Percentiles rank a stretch among this genome's conserved stretches.
These are phyloP conservation scores for Coffea canephora DNA, from an alignment of 257 asterid species.

Conservation along the genomic window DNA sequence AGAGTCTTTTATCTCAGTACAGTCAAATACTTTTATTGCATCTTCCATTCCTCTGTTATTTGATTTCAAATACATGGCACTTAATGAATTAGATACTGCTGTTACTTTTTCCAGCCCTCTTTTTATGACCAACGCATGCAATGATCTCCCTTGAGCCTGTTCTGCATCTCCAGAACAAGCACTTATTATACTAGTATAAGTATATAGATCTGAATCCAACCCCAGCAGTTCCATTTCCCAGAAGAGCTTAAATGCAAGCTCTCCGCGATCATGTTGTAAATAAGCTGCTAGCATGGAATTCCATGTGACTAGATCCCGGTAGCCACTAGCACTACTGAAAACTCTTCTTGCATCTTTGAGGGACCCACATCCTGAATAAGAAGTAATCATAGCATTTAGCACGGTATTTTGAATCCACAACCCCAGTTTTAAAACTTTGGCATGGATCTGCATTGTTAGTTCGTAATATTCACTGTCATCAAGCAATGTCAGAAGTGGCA, in stretches of 20 bases:
- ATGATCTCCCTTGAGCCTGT: conserved; percentile 46
- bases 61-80: conserved; percentile 63
- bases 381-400: conserved; percentile 62
- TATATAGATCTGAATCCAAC: conserved; percentile 57
- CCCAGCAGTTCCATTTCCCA: conserved; percentile 54
- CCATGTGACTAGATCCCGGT: conserved; percentile 72
- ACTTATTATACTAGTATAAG: conserved; percentile 62
- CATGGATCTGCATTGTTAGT: conserved; percentile 63
- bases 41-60: conserved; percentile 45
- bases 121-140: conserved; percentile 70
- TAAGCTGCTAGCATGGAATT: conserved; percentile 81
- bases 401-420: conserved; percentile 57
- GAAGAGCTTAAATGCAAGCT: conserved; percentile 54
- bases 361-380: conserved; percentile 65
- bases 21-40: conserved; percentile 49
- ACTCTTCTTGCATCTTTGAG: conserved; percentile 47
- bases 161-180: conserved; percentile 43
- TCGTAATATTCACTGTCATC: conserved; percentile 34
- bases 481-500: conserved; percentile 70
- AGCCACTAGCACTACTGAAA: conserved; percentile 48
- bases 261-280: conserved; percentile 35
- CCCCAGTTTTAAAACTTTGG: conserved; percentile 60
- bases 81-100: conserved; percentile 57
- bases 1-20: conserved; percentile 45
- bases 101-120: conserved; percentile 62